These are phyloP conservation scores for Biscogniauxia mediterranea DNA, from an alignment of 2,329 filamentous ascomycete species.

Conservation along the genomic window DNA sequence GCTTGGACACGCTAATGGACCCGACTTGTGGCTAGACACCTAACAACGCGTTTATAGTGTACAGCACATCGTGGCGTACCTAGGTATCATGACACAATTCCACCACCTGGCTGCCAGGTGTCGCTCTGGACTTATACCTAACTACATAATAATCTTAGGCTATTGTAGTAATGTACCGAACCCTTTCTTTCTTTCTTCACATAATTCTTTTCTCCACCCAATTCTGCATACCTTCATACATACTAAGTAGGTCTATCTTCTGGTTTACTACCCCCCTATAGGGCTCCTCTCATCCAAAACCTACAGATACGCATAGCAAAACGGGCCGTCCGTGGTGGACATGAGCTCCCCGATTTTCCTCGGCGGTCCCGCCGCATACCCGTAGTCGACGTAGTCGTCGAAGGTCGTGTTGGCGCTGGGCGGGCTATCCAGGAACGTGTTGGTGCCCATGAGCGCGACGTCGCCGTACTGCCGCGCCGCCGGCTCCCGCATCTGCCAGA, in stretches of 20 bases:
- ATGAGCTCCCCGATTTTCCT: slow-evolving; percentile 1
- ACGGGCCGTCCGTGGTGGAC: slow-evolving; percentile 3
- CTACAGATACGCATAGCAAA: slow-evolving; percentile 5
- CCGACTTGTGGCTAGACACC: not conserved
- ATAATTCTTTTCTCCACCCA: no score
- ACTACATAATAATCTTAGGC: no score
- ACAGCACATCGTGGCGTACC: not conserved
- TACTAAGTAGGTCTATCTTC: no score
- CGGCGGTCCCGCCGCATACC: slow-evolving; percentile 15
- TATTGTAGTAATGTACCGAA: no score
- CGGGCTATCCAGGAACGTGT: slow-evolving; percentile 24
- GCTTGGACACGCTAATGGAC: slow-evolving; percentile 8
- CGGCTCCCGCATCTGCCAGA: slow-evolving; percentile 22
- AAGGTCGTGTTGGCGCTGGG: slow-evolving; percentile 21
- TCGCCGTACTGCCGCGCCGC: slow-evolving; percentile 6
- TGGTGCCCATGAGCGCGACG: slow-evolving; percentile 21
- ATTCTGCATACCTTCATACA: no score
- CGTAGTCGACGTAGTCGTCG: slow-evolving; percentile 22
- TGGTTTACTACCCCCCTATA: no score
- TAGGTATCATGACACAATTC: not conserved
- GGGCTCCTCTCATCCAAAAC: no score
- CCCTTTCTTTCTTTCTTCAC: no score
- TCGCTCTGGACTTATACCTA: no score
- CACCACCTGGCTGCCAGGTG: not conserved
- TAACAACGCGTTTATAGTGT: not conserved